Evolutionary conservation across 352 stramenopile species (phyloP), one percentile per base, ranked within the genome.

Genomic region (Globisporangium splendens): DNA sequence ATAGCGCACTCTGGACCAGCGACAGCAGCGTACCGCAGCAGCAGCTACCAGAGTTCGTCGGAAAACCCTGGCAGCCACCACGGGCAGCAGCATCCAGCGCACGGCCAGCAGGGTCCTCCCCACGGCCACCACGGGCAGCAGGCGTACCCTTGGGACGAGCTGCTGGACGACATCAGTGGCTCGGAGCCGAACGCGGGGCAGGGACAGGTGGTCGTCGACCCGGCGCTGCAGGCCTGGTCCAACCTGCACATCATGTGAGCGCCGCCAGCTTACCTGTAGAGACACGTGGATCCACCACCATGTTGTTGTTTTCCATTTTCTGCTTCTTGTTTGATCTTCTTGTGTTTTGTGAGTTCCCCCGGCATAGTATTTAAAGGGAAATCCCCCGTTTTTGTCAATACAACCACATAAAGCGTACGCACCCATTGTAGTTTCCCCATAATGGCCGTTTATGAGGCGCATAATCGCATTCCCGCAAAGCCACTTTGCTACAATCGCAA

Each of bases 201-300:
- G 24, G 24, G 24, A 31, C 24, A 31, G 24, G 24, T 31, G 2
- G 63, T 69, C 39, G 66, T 82, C 38, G 77, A 91, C 44, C 72
- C 78, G 14, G 65, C 65, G 22, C 68, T 93, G 47, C 78, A 91
- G 52, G 68, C 71, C 38, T 91, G 79, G 79, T 85, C 77, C 24
- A 89, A 82, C 62, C 75, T 91, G 51, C 72, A 86, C 68, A 86
- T 91, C 55, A 77, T 89, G 66, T 91, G 54, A 31, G 24, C 24
- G 24, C 24, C 24, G 24, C 24, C 2, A 2, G 24, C 24, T 31
- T 5, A 31, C 24, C 24, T 31, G 24, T 31, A 31, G 24, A 31
- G 24, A 31, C 5, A 2, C 24, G 24, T 31, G 24, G 2, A 5
- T 5, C 24, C 24, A 5, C 24, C 24, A 5, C 24, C 24, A 31